Base-by-base conservation (phyloP, 768 basidiomycete genomes). In the Podaxis sp. region DNA sequence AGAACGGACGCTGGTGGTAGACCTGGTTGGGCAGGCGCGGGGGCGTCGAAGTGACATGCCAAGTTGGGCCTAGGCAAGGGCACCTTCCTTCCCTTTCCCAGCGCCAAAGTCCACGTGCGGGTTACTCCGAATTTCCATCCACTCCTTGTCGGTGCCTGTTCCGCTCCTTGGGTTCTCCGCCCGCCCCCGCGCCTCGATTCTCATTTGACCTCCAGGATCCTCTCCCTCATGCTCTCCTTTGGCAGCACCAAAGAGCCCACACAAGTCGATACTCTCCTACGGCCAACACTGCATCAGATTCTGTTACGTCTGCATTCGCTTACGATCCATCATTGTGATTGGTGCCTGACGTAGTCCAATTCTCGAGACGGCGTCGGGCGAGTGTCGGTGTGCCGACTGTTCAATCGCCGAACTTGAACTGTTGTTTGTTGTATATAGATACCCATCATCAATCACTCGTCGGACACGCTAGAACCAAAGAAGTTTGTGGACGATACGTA, bases 21-120 rank as follows among this genome's bases (percentile, higher is more conserved):
- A 42, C 40, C 56, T 15, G 7, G 46, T 42, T 59, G 38, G 44
- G 2, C 30, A 9, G 30, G 30, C 2, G 33, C 33, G 36, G 58
- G 58, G 48, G 51, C 26, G 56, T 57, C 40, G 56, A 57, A 57
- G 56, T 24, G 58, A 59, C 49, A 60, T 39, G 49, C 58, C 58
- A 51, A 39, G 58, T 19, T 33, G 22, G 42, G 39, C 22, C 39
- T 33, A 40, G 5, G 22, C 19, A 26, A 11, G 26, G 22, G 26
- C 26, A 12, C 59, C 49, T 52, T 19, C 36, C 36, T 52, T 52
- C 40, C 59, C 49, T 36, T 52, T 52, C 59, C 42, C 48, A 42
- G 58, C 54, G 22, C 13, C 49, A 48, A 39, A 30, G 58, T 38
- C 49, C 58, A 39, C 49, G 58, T 51, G 49, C 59, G 22, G 15